Conservation (phyloP, 345 rosid genomes). For the Balakata baccata region DNA sequence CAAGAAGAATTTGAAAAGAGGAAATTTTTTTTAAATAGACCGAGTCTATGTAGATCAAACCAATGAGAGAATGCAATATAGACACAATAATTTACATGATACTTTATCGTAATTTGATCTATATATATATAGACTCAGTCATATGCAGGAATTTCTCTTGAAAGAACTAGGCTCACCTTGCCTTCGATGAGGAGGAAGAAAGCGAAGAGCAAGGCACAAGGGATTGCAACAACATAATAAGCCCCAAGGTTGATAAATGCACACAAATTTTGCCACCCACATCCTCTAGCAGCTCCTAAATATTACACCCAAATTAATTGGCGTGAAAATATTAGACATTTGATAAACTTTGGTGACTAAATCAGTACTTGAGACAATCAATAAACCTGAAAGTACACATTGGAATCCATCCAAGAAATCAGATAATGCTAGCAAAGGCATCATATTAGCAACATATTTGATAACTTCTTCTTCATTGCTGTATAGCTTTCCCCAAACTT, state of each 20-base stretch:
- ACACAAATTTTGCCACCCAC: slow-evolving; percentile 50
- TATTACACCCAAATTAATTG: background rate
- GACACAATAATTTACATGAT: too few relatives aligned
- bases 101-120: too few relatives aligned
- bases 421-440: slow-evolving; percentile 43
- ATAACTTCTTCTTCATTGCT: slow-evolving; percentile 45
- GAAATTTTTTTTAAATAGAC: too few relatives aligned
- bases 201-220: slow-evolving; percentile 40
- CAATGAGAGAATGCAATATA: too few relatives aligned
- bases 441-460: slow-evolving; percentile 39
- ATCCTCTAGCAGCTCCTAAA: slow-evolving; percentile 52
- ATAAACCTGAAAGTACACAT: slow-evolving; percentile 44
- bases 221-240: slow-evolving; percentile 47
- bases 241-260: slow-evolving; percentile 48
- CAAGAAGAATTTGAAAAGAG: too few relatives aligned
- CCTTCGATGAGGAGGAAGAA: slow-evolving; percentile 43
- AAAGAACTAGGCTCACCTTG: slow-evolving; percentile 12
- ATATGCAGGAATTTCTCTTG: too few relatives aligned
- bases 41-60: too few relatives aligned
- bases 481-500: slow-evolving; percentile 47
- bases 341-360: background rate
- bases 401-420: slow-evolving; percentile 50
- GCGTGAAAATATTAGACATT: background rate
- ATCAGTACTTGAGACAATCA: background rate
- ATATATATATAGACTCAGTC: too few relatives aligned